Conservation (phyloP, 2,329 filamentous ascomycete genomes). For the Pleurostoma richardsiae region DNA sequence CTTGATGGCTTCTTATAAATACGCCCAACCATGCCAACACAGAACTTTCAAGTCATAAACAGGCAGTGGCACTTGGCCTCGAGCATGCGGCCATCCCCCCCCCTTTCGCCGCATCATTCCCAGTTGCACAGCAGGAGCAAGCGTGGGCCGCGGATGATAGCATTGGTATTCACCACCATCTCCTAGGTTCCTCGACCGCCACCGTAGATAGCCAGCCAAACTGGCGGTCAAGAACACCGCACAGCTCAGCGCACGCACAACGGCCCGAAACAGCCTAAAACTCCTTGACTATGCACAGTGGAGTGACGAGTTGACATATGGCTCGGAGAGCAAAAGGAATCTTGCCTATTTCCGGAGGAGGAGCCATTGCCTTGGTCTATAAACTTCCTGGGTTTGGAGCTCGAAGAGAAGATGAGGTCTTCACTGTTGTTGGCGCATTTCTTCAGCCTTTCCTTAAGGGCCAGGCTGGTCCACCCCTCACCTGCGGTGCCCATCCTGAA, state of each 20-base stretch:
- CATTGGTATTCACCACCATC: background rate
- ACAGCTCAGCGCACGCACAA: too few species aligned
- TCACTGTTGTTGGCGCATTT: too few species aligned
- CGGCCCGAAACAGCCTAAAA: too few species aligned
- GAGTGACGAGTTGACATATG: too few species aligned
- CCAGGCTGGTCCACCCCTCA: too few species aligned
- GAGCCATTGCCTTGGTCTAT: too few species aligned
- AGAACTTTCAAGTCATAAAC: background rate
- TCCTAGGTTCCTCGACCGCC: conserved; percentile 3
- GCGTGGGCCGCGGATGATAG: background rate
- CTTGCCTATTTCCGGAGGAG: too few species aligned
- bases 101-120: conserved; percentile 4
- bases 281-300: background rate
- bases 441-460: too few species aligned
- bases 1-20: conserved; percentile 1
- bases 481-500: too few species aligned
- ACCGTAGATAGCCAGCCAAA: conserved; percentile 5
- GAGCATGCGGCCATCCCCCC: conserved; percentile 18
- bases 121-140: background rate
- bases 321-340: too few species aligned
- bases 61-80: conserved; percentile 12
- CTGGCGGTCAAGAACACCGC: conserved; percentile 5
- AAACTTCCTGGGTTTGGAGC: too few species aligned
- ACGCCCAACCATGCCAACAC: background rate
- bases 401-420: too few species aligned